Percentiles rank a stretch among this genome's conserved stretches.
These are phyloP conservation scores for Backusella tarrabulga DNA, from an alignment of 192 early-diverging fungal species.

Conservation along the genomic window DNA sequence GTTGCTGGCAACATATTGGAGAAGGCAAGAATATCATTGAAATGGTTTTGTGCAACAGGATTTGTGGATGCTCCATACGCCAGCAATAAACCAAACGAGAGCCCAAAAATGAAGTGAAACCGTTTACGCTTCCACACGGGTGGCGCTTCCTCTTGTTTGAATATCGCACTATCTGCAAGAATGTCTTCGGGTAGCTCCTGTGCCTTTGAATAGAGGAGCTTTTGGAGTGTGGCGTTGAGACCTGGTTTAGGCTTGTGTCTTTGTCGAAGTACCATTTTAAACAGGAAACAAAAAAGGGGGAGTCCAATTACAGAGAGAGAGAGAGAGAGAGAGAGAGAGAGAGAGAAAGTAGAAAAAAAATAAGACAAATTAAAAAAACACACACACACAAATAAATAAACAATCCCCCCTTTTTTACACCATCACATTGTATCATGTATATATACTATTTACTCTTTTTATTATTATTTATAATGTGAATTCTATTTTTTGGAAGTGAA, in stretches of 20 bases:
- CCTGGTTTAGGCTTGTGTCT: background rate
- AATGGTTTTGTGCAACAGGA: conserved; percentile 36
- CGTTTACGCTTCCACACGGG: conserved; percentile 31
- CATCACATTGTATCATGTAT: background rate
- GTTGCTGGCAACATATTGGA: conserved; percentile 61
- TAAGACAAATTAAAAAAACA: background rate
- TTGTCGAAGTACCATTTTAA: background rate
- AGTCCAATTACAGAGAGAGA: background rate
- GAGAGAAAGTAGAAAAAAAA: background rate
- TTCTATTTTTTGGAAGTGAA: conserved; percentile 41
- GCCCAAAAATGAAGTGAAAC: conserved; percentile 28
- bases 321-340: background rate
- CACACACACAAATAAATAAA: background rate
- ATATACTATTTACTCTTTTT: background rate
- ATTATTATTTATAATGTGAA: background rate
- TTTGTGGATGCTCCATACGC: conserved; percentile 39
- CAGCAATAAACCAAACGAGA: conserved; percentile 19
- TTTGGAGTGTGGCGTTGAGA: background rate
- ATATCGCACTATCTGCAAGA: conserved; percentile 14
- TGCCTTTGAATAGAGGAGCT: background rate
- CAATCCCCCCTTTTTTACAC: background rate
- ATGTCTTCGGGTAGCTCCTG: conserved; percentile 25
- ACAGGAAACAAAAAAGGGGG: background rate
- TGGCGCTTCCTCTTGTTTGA: background rate
- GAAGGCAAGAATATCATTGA: conserved; percentile 55